These are phyloP conservation scores for Cordyceps javanica DNA, from an alignment of 2,329 filamentous ascomycete genomes.

Conservation along the genomic window DNA sequence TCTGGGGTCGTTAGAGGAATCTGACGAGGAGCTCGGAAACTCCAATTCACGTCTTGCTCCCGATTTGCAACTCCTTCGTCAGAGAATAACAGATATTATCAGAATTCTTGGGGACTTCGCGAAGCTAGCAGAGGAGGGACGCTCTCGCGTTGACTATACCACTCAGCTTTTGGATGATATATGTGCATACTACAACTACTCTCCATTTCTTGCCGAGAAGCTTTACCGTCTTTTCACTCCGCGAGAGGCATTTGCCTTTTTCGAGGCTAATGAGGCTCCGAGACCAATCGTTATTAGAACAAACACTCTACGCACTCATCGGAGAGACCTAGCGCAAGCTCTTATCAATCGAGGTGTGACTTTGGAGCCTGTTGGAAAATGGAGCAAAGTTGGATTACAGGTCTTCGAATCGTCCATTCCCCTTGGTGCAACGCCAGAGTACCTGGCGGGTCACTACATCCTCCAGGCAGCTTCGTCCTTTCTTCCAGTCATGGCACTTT, in stretches of 20 bases:
- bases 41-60: conserved; percentile 67
- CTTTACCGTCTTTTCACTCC: conserved; percentile 88
- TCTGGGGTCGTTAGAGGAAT: conserved; percentile 55
- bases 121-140: conserved; percentile 70
- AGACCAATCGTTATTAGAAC: conserved; percentile 93
- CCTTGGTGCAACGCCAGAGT: conserved; percentile 92
- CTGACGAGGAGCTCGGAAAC: conserved; percentile 53
- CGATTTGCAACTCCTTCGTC: conserved; percentile 82
- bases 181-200: conserved; percentile 96
- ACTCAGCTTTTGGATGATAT: conserved; percentile 83
- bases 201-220: conserved; percentile 90
- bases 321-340: conserved; percentile 78
- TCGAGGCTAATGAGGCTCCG: conserved; percentile 95
- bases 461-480: conserved; percentile 95
- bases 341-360: conserved; percentile 95
- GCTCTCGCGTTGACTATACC: conserved; percentile 84
- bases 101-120: conserved; percentile 85
- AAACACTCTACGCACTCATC: conserved; percentile 78
- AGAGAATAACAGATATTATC: conserved; percentile 86
- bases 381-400: conserved; percentile 96
- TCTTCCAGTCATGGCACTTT: conserved; percentile 94
- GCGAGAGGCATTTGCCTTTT: conserved; percentile 93
- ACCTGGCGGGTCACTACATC: conserved; percentile 95
- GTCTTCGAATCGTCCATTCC: conserved; percentile 85
- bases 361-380: conserved; percentile 94